Percentiles rank a stretch among this genome's conserved stretches.
Conservation (phyloP, 345 rosid species). For the Syzygium aqueum region DNA sequence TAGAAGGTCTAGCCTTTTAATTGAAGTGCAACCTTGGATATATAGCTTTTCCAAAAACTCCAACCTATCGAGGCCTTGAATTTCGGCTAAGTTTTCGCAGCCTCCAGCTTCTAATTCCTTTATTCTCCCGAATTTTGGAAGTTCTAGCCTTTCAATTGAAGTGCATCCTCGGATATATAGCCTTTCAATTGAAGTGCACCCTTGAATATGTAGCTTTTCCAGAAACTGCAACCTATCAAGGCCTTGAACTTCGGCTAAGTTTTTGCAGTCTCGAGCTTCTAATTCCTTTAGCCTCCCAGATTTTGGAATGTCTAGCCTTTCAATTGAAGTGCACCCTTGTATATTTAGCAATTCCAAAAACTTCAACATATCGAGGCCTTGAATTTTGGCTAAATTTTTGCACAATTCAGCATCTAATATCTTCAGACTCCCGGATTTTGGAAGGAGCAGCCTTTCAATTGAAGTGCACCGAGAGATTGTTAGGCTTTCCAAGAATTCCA, state of each 20-base stretch:
- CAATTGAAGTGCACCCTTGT: rapidly evolving
- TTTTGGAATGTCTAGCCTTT: background rate
- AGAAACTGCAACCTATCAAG: background rate
- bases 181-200: background rate
- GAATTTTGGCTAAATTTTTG: background rate
- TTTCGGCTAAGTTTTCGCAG: rapidly evolving
- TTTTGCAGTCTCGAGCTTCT: background rate
- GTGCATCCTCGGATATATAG: background rate
- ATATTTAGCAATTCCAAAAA: background rate
- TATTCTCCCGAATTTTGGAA: background rate
- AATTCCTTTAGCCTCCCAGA: background rate
- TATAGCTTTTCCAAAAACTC: background rate
- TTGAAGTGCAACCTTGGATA: background rate
- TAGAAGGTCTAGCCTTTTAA: rapidly evolving
- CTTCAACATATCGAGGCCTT: rapidly evolving
- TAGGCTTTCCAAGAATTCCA: background rate
- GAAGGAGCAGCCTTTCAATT: background rate
- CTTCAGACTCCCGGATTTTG: background rate
- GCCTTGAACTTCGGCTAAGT: rapidly evolving
- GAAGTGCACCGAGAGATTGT: rapidly evolving
- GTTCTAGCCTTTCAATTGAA: background rate
- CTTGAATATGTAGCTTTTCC: background rate
- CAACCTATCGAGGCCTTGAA: background rate
- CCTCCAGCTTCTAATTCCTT: background rate
- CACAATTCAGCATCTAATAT: background rate